Base-by-base conservation (phyloP, 2,329 filamentous ascomycete species). In the Cladophialophora chaetospira region DNA sequence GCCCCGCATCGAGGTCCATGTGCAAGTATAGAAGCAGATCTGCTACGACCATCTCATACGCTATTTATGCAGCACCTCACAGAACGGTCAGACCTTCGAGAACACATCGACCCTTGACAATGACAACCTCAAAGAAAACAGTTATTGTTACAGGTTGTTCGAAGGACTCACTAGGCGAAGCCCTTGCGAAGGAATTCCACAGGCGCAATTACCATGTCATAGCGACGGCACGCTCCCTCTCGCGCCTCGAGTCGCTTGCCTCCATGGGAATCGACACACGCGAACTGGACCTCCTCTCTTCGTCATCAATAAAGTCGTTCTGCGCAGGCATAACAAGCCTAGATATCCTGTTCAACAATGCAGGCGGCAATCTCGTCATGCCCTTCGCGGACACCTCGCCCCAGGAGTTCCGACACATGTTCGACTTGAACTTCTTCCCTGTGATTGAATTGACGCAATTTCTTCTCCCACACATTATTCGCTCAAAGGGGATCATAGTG, bases 341-440 rank as follows among this genome's bases (percentile, higher is more conserved):
- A 5, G 53, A 51, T 36, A 50, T 56, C 46, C 31, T 51, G 5
- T 42, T 56, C 53, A 56, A 56, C 46, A 56, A 56, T 28, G 46
- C 46, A 13, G 53, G 53, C 21, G 53, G 38, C 15, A 56, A 56
- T 25, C 23, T 42, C 31, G 46, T 45, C 42, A 45, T 45, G 42
- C 42, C 42, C 9, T 45, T 45, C 15, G 42, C 42, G 6, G 42
- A 45, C 21, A 45, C 42, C 10, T 9, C 42, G 42, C 42, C 42
- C 21, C 10, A 25, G n/a, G 15, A 45, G 5, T 45, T 45, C 11
- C 42, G 42, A 23, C 6, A 6, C 42, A 45, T 45, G 42, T 45
- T 45, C 17, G 42, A 45, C 15, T 13, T 45, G 8, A 45, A 45
- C 10, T 15, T 45, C 4, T 45, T 45, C 13, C 42, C 42, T 4